These are phyloP conservation scores for Entonaema liquescens DNA, from an alignment of 495 filamentous ascomycete genomes.

Conservation along the genomic window DNA sequence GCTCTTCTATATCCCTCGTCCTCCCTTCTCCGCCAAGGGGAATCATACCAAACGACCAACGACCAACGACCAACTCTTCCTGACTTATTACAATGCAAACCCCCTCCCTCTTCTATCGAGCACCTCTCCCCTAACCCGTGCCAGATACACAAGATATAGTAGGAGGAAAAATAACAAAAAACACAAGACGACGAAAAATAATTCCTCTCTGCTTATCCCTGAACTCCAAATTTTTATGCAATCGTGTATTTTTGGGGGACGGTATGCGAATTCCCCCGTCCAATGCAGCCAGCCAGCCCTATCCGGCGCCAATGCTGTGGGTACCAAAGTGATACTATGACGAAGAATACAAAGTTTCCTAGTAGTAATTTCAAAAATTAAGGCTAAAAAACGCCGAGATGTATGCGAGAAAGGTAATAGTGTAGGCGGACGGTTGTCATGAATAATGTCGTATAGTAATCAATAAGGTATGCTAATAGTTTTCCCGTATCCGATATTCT, in stretches of 20 bases:
- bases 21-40: not conserved
- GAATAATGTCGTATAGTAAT: not conserved
- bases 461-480: not conserved
- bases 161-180: not conserved
- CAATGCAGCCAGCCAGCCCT: constrained; percentile 19
- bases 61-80: no score
- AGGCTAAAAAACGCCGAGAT: not conserved
- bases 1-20: not conserved
- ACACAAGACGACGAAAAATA: not conserved
- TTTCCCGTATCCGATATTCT: not conserved
- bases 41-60: not conserved
- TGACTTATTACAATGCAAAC: constrained; percentile 6
- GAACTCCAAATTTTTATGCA: constrained; percentile 17
- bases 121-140: not conserved
- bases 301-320: constrained; percentile 11
- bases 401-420: not conserved
- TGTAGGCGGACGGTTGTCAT: not conserved
- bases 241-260: not conserved
- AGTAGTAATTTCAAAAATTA: not conserved
- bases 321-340: not conserved
- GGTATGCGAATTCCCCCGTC: not conserved
- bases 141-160: not conserved
- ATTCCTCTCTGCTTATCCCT: not conserved
- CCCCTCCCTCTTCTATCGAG: not conserved
- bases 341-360: not conserved